Base-by-base conservation (phyloP, 257 asterid species). In the Solanum okadae region DNA sequence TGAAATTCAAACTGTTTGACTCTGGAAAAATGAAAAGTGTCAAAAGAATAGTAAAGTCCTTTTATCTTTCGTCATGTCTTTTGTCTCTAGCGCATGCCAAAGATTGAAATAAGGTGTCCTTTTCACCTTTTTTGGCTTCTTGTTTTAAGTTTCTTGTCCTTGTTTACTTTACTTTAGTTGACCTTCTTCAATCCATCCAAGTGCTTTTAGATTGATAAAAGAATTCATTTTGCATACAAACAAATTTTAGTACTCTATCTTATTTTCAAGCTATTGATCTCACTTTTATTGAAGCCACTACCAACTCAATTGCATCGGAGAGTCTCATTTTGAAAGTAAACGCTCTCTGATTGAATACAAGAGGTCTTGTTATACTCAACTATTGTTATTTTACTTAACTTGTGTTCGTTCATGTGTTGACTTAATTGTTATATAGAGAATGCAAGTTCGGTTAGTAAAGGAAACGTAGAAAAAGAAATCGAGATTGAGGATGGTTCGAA, bases 401-500 rank as follows among this genome's bases (percentile, higher is more conserved):
- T 72, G 23, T 34, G 81, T 72, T 33, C 9, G 31, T 65, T n/a
- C 8, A 1, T 10, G 31, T 75, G 9, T 37, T 75, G 46, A 11
- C 34, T 83, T 75, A 63, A 68, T 37, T 82, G 1, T 3, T 23
- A 40, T 56, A 40, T 78, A 92, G 98, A 93, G 84, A 91, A 91
- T 65, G 94, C 91, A 61, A 91, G 94, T 68, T 94, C 94, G 8
- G 92, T 68, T 8, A 89, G 94, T 67, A 93, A 91, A 87, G 85
- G 87, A 86, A 93, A 88, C 15, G 96, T 77, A 10, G 96, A 92
- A 10, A 93, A 89, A 86, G 99, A 96, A 92, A 92, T 92, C 10
- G 97, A 94, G 23, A 92, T 93, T 15, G 97, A 94, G 49, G 94
- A 94, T 37, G 90, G 87, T 12, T 67, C 88, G 13, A 73, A 73